These are phyloP conservation scores for Aspergillus nomiae DNA, from an alignment of 2,329 filamentous ascomycete species.

Conservation along the genomic window DNA sequence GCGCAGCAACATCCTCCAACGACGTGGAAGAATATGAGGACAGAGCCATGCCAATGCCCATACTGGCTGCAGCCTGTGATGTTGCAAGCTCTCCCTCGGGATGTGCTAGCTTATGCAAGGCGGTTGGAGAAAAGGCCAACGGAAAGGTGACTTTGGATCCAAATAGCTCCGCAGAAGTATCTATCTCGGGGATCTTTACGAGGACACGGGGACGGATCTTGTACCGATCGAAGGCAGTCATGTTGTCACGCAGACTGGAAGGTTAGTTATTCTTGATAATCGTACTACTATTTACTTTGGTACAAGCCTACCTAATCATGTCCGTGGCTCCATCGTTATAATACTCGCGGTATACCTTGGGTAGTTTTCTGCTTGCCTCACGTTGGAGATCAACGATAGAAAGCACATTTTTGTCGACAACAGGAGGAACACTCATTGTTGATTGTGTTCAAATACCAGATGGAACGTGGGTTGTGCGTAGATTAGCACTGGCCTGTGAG, in stretches of 20 bases:
- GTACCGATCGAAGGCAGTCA: constrained; percentile 51
- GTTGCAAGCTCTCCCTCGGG: constrained; percentile 54
- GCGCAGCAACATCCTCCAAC: constrained; percentile 47
- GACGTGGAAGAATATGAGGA: constrained; percentile 46
- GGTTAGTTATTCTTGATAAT: neutral
- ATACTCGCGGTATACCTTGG: too few relatives aligned
- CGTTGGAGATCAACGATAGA: too few relatives aligned
- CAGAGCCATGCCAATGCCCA: constrained; percentile 48
- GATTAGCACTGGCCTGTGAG: too few relatives aligned
- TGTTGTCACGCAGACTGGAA: constrained; percentile 50
- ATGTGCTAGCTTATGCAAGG: constrained; percentile 52
- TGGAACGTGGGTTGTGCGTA: too few relatives aligned
- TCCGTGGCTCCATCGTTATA: too few relatives aligned
- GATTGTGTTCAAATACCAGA: too few relatives aligned
- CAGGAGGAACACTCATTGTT: too few relatives aligned
- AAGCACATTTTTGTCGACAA: too few relatives aligned
- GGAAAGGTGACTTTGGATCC: constrained; percentile 41
- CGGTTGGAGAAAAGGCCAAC: constrained; percentile 55
- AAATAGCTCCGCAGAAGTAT: constrained; percentile 45
- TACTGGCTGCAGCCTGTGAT: constrained; percentile 45
- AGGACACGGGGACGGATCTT: constrained; percentile 48
- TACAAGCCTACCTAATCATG: too few relatives aligned
- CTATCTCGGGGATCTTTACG: constrained; percentile 42
- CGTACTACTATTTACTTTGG: neutral
- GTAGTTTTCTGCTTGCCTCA: too few relatives aligned